Evolutionary conservation across 257 asterid genomes (phyloP).

Genomic region (Solanum lignicaule): DNA sequence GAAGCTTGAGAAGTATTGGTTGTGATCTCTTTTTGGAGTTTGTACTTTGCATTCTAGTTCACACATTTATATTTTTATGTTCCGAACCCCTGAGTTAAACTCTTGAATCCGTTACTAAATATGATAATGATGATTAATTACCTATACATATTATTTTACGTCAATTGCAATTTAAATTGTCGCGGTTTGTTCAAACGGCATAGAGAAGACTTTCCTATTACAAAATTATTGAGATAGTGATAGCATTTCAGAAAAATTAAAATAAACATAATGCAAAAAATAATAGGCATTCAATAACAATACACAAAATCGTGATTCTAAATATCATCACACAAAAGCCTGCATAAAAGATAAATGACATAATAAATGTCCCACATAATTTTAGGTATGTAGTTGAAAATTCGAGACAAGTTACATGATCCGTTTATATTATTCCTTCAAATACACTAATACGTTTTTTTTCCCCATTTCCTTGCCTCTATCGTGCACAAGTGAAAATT

Average conservation of each 20-base stretch:
- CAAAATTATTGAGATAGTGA: no score
- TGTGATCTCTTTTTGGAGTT: no score
- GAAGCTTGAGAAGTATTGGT: no score
- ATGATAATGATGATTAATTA: no score
- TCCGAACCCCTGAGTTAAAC: no score
- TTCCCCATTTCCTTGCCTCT: background rate
- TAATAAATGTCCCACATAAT: background rate
- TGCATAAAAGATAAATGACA: background rate
- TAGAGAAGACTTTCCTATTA: no score
- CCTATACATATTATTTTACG: background rate
- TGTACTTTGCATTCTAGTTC: no score
- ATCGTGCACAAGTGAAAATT: background rate
- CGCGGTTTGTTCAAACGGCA: no score
- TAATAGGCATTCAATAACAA: background rate
- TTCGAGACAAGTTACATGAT: background rate
- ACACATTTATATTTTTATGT: no score
- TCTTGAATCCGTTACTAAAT: no score
- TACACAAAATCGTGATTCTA: background rate
- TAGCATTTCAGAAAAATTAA: no score
- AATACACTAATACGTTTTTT: background rate
- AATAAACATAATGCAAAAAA: background rate
- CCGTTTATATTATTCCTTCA: background rate
- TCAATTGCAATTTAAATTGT: no score
- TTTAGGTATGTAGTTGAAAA: background rate
- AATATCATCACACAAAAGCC: background rate